Base-by-base conservation (phyloP, 129 eudicot genomes). In the Scalesia atractyloides region DNA sequence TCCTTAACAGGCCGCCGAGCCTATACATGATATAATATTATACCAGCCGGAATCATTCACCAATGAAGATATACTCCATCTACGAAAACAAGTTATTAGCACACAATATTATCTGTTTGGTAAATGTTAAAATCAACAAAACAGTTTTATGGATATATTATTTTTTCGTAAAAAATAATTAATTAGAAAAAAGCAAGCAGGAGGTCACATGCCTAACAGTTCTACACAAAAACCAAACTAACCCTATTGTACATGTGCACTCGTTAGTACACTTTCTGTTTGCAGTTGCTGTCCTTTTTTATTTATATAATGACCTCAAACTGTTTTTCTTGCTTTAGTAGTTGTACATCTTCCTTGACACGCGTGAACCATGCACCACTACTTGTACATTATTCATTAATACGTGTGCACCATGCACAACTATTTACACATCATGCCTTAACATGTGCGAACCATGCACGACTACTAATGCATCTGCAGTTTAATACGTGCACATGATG, bases 221-320 rank as follows among this genome's bases (percentile, higher is more conserved):
- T 56, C 30, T 57, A 68, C 75, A 59, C 62, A 68, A 68, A 68
- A 36, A 68, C 69, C 75, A 76, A 75, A 68, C 64, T 20, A 68
- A 58, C 62, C 33, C 64, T 68, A 15, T 58, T 76, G 81, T 76
- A 76, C 80, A 76, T 60, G 19, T 76, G 74, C 58, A 68, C 81
- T 49, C 64, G 59, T 68, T 17, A 36, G 81, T 69, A 68, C 75
- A 76, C 70, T 76, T 76, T 68, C 81, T 59, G 75, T 47, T 59
- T 24, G 30, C 2, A 24, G 30, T 24, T 24, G 2, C 30, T 58
- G 64, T 47, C 69, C 1, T 76, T 58, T 46, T 68, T 68, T 74
- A 69, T 61, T 75, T 75, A 24, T 17, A 26, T 41, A 53, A 54
- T 66, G 19, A 16, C 73, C 56, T 64, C 46, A 64, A 74, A 63